Conservation (phyloP, 495 filamentous ascomycete genomes). For the Staphylotrichum longicolle region DNA sequence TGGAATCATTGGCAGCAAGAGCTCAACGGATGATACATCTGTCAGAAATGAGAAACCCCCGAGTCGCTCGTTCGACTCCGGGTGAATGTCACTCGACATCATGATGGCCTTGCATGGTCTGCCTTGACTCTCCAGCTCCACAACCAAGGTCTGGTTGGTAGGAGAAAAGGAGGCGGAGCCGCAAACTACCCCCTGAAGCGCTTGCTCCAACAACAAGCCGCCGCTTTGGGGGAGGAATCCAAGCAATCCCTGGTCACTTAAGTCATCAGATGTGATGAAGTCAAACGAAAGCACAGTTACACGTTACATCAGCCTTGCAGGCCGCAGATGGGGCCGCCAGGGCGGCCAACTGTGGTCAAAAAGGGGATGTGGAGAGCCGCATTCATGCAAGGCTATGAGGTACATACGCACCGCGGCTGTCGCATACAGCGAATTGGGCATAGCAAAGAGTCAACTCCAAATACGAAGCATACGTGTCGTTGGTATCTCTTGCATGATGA, state of each 20-base stretch:
- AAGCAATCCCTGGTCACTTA: background rate
- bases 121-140: background rate
- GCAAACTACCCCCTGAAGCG: background rate
- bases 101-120: too few species aligned
- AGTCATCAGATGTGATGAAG: background rate
- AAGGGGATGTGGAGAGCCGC: background rate
- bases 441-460: too few species aligned
- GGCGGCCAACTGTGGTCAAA: background rate
- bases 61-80: too few species aligned
- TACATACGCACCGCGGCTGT: too few species aligned
- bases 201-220: background rate
- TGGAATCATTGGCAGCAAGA: background rate
- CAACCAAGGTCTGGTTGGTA: background rate
- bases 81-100: background rate
- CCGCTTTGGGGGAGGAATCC: background rate
- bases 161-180: background rate
- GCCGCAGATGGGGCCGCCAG: background rate
- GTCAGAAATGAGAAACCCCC: too few species aligned
- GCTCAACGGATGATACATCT: background rate
- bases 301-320: background rate
- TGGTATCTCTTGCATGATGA: too few species aligned
- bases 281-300: background rate
- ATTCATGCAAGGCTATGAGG: conserved; percentile 1
- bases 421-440: too few species aligned
- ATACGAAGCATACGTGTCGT: too few species aligned